Conservation (phyloP, 2,329 filamentous ascomycete genomes). For the Xylaria sp. region DNA sequence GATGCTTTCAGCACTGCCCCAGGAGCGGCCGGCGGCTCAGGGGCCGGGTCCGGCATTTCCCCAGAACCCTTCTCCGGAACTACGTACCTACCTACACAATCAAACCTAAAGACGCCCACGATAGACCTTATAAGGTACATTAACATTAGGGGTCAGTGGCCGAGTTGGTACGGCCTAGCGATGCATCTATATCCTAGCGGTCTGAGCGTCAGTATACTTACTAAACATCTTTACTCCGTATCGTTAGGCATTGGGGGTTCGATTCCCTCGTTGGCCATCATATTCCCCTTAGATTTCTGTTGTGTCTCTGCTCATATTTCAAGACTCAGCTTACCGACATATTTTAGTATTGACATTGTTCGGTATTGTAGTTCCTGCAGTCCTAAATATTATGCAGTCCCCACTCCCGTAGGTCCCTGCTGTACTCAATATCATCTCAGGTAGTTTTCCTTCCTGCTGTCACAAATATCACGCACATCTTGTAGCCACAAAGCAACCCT, state of each 20-base stretch:
- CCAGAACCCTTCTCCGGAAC: neutral
- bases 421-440: too few relatives aligned
- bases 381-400: too few relatives aligned
- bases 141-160: neutral
- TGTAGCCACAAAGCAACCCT: too few relatives aligned
- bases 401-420: too few relatives aligned
- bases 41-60: conserved; percentile 52
- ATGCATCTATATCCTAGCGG: conserved; percentile 1
- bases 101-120: neutral
- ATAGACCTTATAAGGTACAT: neutral
- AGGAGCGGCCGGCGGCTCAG: conserved; percentile 61
- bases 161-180: conserved; percentile 2
- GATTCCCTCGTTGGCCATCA: neutral
- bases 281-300: neutral
- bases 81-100: neutral
- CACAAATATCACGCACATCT: too few relatives aligned
- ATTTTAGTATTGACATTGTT: too few relatives aligned
- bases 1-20: conserved; percentile 65
- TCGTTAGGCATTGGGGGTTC: neutral
- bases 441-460: too few relatives aligned
- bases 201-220: neutral
- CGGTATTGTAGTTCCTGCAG: too few relatives aligned
- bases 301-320: neutral
- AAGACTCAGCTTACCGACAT: too few relatives aligned
- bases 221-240: neutral